Evolutionary conservation across 495 filamentous ascomycete species (phyloP).

Genomic region (Penicillium ucsense): DNA sequence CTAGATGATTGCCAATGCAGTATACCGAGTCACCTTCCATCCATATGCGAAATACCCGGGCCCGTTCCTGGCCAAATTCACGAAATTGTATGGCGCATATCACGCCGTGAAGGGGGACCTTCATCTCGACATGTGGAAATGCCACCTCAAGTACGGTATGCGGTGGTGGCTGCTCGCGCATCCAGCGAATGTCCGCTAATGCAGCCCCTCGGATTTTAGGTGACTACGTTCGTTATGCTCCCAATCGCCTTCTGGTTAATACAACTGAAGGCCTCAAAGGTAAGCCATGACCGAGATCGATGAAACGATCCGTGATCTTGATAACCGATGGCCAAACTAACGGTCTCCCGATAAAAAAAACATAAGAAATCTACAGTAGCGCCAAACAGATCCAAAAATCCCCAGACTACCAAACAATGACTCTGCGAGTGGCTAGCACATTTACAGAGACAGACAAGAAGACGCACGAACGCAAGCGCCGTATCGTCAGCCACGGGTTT

Average conservation of each 20-base stretch:
- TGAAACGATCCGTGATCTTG: too few relatives aligned
- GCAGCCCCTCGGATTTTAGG: too few relatives aligned
- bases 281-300: too few relatives aligned
- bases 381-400: not conserved
- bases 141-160: not conserved
- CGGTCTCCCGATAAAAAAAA: too few relatives aligned
- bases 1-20: not conserved
- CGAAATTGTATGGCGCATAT: not conserved
- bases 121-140: not conserved
- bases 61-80: not conserved
- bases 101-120: not conserved
- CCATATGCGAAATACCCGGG: not conserved
- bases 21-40: not conserved
- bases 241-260: too few relatives aligned
- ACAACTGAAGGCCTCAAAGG: too few relatives aligned
- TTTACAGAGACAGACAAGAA: not conserved
- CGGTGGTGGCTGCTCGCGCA: not conserved
- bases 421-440: too few relatives aligned
- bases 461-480: not conserved
- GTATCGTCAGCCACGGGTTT: not conserved
- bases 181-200: not conserved
- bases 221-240: too few relatives aligned
- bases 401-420: too few relatives aligned
- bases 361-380: too few relatives aligned
- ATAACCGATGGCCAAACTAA: too few relatives aligned